Percentiles rank a stretch among this genome's conserved stretches.
Evolutionary conservation across 192 early-diverging fungal species (phyloP).

Genomic region (Coemansia sp.): DNA sequence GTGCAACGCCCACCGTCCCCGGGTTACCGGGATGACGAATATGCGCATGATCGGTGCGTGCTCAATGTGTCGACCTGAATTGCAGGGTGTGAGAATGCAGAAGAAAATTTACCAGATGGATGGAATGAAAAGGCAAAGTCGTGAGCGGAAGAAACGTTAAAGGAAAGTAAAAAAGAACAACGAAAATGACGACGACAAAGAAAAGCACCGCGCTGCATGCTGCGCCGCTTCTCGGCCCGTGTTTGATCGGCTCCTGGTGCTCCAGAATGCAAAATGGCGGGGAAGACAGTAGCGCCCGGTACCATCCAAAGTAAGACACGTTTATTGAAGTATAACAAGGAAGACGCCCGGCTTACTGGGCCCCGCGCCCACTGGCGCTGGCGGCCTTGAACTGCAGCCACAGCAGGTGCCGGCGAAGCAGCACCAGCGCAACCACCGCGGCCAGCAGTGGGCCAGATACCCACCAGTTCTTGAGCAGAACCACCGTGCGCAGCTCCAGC

Average conservation of each 20-base stretch:
- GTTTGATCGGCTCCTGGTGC: no score
- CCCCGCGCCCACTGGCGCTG: not conserved
- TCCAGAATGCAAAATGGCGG: no score
- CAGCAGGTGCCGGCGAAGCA: not conserved
- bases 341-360: not conserved
- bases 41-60: slow-evolving; percentile 24
- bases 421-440: slow-evolving; percentile 12
- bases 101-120: no score
- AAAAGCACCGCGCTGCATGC: no score
- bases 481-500: slow-evolving; percentile 37
- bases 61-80: not conserved
- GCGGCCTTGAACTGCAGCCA: slow-evolving; percentile 2
- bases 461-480: slow-evolving; percentile 32
- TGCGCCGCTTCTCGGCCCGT: no score
- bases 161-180: not conserved
- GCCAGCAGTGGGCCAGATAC: slow-evolving; percentile 22
- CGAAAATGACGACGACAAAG: no score
- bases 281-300: no score
- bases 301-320: no score
- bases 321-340: no score
- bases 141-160: no score
- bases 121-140: not conserved
- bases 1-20: slow-evolving; percentile 45
- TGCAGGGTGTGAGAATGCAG: not conserved
- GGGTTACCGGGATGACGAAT: slow-evolving; percentile 42